These are phyloP conservation scores for Malus sylvestris DNA, from an alignment of 306 rosid species.

Conservation along the genomic window DNA sequence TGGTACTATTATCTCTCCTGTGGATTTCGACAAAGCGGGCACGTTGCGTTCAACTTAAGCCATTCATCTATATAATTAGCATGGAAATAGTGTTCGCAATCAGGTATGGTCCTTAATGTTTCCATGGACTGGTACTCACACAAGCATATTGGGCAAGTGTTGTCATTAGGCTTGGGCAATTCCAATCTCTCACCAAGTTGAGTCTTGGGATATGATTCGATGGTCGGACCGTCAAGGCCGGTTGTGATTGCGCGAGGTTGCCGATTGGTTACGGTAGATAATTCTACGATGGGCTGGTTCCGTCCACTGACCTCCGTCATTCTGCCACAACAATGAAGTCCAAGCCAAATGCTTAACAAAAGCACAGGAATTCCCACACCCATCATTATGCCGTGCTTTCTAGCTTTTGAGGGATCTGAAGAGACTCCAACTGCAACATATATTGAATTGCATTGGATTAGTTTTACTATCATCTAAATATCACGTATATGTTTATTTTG, in stretches of 20 bases:
- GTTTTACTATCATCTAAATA: not conserved
- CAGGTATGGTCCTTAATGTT: constrained; percentile 44
- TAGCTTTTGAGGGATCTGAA: not conserved
- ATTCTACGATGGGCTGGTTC: not conserved
- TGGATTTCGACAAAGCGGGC: constrained; percentile 46
- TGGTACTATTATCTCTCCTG: not conserved
- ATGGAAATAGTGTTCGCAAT: constrained; percentile 58
- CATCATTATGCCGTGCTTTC: not conserved
- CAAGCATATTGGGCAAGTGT: constrained; percentile 49
- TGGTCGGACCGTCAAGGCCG: constrained; percentile 59
- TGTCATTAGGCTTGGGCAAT: constrained; percentile 37
- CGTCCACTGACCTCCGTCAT: constrained; percentile 22
- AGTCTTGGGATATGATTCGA: constrained; percentile 50
- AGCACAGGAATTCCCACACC: not conserved
- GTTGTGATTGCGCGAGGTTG: not conserved
- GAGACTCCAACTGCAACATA: not conserved
- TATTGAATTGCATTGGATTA: not conserved
- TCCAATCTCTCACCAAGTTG: constrained; percentile 38
- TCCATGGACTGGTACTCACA: constrained; percentile 51
- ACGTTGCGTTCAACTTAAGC: constrained; percentile 44
- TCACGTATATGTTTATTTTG: not conserved
- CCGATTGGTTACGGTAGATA: not conserved
- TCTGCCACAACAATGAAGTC: not conserved
- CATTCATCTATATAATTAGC: constrained; percentile 49
- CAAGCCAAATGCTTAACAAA: not conserved